phyloP scores from a whole-genome alignment of 2,329 filamentous ascomycete genomes.

The Lecanoromycetidae sp. region DNA sequence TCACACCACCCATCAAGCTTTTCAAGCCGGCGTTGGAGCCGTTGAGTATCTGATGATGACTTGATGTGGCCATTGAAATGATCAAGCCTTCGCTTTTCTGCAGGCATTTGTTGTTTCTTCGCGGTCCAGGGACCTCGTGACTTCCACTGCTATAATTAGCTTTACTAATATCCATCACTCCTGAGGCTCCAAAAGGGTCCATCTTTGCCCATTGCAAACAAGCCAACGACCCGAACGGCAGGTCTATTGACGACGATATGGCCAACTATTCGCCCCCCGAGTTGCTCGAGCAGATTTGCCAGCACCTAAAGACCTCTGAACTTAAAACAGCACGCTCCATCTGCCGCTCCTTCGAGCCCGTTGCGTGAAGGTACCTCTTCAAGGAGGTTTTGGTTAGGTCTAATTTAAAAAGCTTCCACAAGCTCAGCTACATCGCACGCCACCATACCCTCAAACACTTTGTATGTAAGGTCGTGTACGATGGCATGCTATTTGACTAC shows the following conservation, averaged over 20 bases:
- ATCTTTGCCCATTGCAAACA: no score
- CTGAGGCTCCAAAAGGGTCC: no score
- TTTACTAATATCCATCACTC: no score
- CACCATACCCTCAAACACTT: not conserved
- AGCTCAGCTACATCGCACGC: not conserved
- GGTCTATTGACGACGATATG: not conserved
- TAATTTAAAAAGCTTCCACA: not conserved
- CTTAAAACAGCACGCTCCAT: not conserved
- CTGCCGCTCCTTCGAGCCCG: not conserved
- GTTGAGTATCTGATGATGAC: no score
- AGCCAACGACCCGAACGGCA: no score
- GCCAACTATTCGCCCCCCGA: not conserved
- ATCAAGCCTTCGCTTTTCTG: no score
- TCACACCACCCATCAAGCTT: no score
- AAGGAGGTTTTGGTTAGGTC: not conserved
- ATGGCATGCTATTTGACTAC: not conserved
- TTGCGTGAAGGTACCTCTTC: not conserved
- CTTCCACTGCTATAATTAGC: no score
- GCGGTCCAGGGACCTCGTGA: no score
- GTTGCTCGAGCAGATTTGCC: not conserved
- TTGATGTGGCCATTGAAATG: no score
- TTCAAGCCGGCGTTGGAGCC: no score
- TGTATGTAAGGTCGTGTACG: not conserved
- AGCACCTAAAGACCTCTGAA: not conserved
- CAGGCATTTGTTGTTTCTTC: no score